These are phyloP conservation scores for Avena eriantha DNA, from an alignment of 176 grass and related monocot species.

Conservation along the genomic window DNA sequence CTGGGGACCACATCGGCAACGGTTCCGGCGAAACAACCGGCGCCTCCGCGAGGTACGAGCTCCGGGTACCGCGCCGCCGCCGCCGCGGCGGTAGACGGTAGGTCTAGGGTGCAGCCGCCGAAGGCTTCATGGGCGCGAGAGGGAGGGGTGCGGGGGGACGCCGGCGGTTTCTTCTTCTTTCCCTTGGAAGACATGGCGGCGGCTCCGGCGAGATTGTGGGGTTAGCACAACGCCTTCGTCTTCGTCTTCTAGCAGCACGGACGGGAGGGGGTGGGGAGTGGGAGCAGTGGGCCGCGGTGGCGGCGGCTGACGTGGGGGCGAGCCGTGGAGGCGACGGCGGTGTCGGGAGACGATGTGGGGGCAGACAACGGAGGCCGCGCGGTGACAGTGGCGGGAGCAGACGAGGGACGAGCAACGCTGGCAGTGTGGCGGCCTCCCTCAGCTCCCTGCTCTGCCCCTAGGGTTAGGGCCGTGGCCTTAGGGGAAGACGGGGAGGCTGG, in stretches of 20 bases:
- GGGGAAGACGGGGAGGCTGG: too few species aligned
- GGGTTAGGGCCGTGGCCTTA: too few species aligned
- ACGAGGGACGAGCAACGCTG: not conserved
- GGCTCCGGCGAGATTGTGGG: not conserved
- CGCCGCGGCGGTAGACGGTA: conserved; percentile 19
- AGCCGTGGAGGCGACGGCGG: not conserved
- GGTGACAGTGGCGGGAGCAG: not conserved
- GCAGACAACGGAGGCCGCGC: not conserved
- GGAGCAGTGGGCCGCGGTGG: not conserved
- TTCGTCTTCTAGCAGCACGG: not conserved
- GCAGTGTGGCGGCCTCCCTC: too few species aligned
- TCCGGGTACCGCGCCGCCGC: conserved; percentile 46
- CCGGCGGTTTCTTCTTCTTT: conserved; percentile 51
- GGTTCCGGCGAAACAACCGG: conserved; percentile 43
- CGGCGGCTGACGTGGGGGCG: not conserved
- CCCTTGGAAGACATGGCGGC: conserved; percentile 60
- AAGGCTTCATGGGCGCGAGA: not conserved
- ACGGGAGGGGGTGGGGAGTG: not conserved
- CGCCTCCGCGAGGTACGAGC: conserved; percentile 52
- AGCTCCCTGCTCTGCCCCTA: too few species aligned
- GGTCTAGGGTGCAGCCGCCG: conserved; percentile 10
- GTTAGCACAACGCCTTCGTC: not conserved
- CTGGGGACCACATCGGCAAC: conserved; percentile 52
- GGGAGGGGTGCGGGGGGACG: conserved; percentile 48
- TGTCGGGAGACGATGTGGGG: not conserved